Evolutionary conservation across 768 basidiomycete species (phyloP), one percentile per base, ranked within the genome.

Genomic region (Lactarius vividus): DNA sequence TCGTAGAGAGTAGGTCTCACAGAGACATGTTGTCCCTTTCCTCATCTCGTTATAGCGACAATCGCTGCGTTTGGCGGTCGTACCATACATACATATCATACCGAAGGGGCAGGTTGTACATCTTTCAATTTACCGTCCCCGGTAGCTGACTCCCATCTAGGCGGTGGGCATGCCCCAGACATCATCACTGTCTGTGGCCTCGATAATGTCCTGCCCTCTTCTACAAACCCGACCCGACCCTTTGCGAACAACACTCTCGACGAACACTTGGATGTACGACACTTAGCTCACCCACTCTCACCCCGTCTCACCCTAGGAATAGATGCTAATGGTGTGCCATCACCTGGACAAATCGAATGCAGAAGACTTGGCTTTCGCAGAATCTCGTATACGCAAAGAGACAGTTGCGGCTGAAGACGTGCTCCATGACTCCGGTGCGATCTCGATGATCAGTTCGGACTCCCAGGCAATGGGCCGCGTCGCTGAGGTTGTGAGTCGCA

Each of bases 261-360:
- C 68, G 97, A 98, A 74, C 97, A 99, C 78, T 85, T 97, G 18
- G 97, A 98, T 73, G 96, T 96, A 72, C 74, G 89, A 73, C 6
- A 49, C 42, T 20, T 37, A 35, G 35, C 26, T 26, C 8, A 7
- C 63, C 42, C 46, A 16, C 56, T 26, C 26, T 49, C 33, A 69
- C 46, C 63, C 40, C 52, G 58, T 16, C 16, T 64, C 49, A 44
- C 57, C 53, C 11, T 44, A 20, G 46, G 10, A 9, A 31, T 71
- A 97, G 96, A 99, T 98, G 97, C 82, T 98, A 28, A 98, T 98
- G 94, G 95, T 98, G n/a, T 97, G 95, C 75, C 96, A 99, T 75
- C 96, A 99, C 76, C 85, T 99, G 63, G 94, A 97, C 78, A 86
- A 81, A 70, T 84, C 82, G n/a, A 94, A 96, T 70, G 85, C 90